A percentile compares a stretch with the other conserved stretches of the same genome.
phyloP scores from a whole-genome alignment of 2,329 filamentous ascomycete genomes.

The Sporothrix inflata region DNA sequence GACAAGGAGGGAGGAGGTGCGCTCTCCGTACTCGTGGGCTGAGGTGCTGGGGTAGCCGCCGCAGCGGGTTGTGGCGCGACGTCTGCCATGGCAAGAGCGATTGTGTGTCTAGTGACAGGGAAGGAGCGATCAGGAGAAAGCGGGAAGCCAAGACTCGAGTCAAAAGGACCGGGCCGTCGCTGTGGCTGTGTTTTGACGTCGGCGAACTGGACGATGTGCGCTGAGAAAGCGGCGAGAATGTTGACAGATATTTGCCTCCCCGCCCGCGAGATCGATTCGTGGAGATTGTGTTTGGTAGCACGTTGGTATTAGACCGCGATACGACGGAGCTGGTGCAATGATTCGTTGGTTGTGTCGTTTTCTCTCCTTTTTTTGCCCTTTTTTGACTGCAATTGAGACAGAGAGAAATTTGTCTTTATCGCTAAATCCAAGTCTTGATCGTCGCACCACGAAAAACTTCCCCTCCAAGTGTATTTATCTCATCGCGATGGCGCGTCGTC shows the following conservation, averaged over 20 bases:
- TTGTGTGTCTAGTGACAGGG: neutral
- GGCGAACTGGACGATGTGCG: neutral
- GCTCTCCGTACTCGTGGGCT: too few species aligned
- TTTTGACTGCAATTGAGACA: neutral
- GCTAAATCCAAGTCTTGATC: slow-evolving; percentile 1
- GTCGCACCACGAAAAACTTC: neutral
- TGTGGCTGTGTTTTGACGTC: slow-evolving; percentile 7
- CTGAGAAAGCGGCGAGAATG: neutral
- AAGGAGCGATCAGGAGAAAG: neutral
- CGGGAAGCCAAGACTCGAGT: slow-evolving; percentile 13
- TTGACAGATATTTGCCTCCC: slow-evolving; percentile 13
- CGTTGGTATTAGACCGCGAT: neutral
- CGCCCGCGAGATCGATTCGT: too few species aligned
- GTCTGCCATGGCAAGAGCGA: slow-evolving; percentile 6
- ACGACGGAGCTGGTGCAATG: too few species aligned
- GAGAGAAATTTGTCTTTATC: neutral
- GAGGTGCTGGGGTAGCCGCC: neutral
- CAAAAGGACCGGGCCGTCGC: slow-evolving; percentile 12
- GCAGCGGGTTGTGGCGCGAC: neutral
- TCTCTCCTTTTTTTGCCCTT: too few species aligned
- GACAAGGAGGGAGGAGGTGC: neutral
- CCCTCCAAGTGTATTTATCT: slow-evolving; percentile 14
- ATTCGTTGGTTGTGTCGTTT: neutral
- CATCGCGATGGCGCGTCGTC: neutral
- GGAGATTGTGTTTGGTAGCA: neutral